Evolutionary conservation across 2,329 filamentous ascomycete genomes (phyloP).

Genomic region (Talaromyces sp.): DNA sequence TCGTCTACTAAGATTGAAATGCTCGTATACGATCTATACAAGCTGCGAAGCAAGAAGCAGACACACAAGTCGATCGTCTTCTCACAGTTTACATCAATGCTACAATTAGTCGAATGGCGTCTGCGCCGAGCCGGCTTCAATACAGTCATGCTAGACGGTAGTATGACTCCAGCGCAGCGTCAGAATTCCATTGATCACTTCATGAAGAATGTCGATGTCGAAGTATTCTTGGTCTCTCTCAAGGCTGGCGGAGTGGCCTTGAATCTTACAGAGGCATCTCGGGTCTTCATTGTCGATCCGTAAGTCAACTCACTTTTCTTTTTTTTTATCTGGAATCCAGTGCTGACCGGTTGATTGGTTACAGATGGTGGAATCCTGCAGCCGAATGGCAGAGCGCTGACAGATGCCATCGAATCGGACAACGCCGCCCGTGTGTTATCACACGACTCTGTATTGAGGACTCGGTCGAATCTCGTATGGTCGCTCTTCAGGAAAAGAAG

Average conservation of each 20-base stretch:
- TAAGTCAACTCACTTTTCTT: constrained; percentile 49
- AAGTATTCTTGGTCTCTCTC: constrained; percentile 91
- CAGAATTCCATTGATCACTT: constrained; percentile 94
- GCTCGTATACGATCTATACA: constrained; percentile 88
- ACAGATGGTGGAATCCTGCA: constrained; percentile 98
- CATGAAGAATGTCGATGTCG: constrained; percentile 89
- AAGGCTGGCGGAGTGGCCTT: constrained; percentile 95
- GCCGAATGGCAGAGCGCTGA: constrained; percentile 98
- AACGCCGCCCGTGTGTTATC: constrained; percentile 88
- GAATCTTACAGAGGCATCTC: constrained; percentile 89
- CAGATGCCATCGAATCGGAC: constrained; percentile 88
- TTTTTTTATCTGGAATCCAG: background rate
- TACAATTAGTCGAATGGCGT: constrained; percentile 95
- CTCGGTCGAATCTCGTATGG: constrained; percentile 92
- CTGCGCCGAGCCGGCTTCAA: constrained; percentile 94
- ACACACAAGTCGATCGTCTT: constrained; percentile 97
- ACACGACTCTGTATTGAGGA: constrained; percentile 95
- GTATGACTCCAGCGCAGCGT: constrained; percentile 90
- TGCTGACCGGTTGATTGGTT: background rate
- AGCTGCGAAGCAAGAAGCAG: constrained; percentile 83
- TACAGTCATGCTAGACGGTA: constrained; percentile 96
- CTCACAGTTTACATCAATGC: constrained; percentile 94
- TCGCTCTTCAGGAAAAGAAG: constrained; percentile 96
- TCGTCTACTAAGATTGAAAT: constrained; percentile 98
- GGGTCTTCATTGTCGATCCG: constrained; percentile 95